Evolutionary conservation across 2,329 filamentous ascomycete species (phyloP).

Genomic region (Alternaria consortialis): DNA sequence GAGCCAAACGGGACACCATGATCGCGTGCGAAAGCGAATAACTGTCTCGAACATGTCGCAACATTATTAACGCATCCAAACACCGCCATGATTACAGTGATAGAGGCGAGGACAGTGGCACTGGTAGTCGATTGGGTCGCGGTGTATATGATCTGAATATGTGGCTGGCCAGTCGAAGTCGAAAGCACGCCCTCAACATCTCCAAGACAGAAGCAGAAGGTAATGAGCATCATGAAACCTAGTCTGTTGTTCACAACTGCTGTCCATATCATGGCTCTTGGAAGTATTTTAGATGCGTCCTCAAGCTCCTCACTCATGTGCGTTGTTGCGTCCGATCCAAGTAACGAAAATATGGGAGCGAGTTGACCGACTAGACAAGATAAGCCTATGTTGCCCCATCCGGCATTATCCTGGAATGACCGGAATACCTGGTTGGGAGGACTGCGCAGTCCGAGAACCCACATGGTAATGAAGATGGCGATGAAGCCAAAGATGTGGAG

Average conservation of each 20-base stretch:
- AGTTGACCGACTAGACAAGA: slow-evolving; percentile 52
- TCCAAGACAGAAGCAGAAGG: slow-evolving; percentile 11
- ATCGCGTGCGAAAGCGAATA: slow-evolving; percentile 40
- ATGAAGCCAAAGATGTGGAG: slow-evolving; percentile 61
- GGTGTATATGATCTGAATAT: slow-evolving; percentile 30
- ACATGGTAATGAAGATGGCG: slow-evolving; percentile 53
- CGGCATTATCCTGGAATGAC: slow-evolving; percentile 56
- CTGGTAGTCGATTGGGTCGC: slow-evolving; percentile 26
- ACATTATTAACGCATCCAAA: slow-evolving; percentile 8
- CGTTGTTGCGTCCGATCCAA: slow-evolving; percentile 43
- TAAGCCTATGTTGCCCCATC: slow-evolving; percentile 52
- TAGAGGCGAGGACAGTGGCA: slow-evolving; percentile 25
- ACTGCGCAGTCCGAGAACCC: slow-evolving; percentile 40
- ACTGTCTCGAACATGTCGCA: slow-evolving; percentile 31
- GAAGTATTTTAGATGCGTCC: slow-evolving; percentile 32
- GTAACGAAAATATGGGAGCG: slow-evolving; percentile 40
- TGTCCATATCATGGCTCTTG: slow-evolving; percentile 48
- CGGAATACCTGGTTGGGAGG: slow-evolving; percentile 53
- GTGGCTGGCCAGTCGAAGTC: slow-evolving; percentile 24
- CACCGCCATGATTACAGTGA: background rate
- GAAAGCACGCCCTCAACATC: slow-evolving; percentile 1
- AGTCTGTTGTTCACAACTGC: slow-evolving; percentile 45
- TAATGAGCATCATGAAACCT: slow-evolving; percentile 41
- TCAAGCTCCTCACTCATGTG: slow-evolving; percentile 43
- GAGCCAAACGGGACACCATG: slow-evolving; percentile 29